These are phyloP conservation scores for Kurtzmaniella quercitrusa DNA, from an alignment of 1,139 yeast species.

Conservation along the genomic window DNA sequence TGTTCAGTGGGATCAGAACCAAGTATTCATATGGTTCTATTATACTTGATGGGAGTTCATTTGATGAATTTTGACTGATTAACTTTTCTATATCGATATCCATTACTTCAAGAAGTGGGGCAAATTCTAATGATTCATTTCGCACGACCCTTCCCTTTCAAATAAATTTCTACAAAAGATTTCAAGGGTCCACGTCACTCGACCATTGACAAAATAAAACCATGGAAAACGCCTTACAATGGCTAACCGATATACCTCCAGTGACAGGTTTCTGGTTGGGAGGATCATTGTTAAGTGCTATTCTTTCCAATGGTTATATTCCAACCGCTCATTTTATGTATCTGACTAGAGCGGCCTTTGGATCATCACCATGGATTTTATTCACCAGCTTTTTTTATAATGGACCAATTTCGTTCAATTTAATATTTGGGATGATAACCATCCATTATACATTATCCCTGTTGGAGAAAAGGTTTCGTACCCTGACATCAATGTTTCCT, in stretches of 20 bases:
- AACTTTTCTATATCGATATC: slow-evolving; percentile 6
- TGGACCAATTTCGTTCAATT: slow-evolving; percentile 22
- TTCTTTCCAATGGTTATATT: slow-evolving; percentile 15
- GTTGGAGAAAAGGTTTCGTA: slow-evolving; percentile 18
- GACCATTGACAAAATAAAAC: neutral
- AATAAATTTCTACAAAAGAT: too few species aligned
- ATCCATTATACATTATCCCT: slow-evolving; percentile 12
- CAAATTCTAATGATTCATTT: neutral
- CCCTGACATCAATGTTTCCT: slow-evolving; percentile 18
- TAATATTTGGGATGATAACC: slow-evolving; percentile 16
- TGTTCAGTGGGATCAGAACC: slow-evolving; percentile 29
- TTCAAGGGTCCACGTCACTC: neutral
- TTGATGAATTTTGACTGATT: neutral
- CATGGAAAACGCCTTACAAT: slow-evolving; percentile 5
- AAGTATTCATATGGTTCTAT: slow-evolving; percentile 27
- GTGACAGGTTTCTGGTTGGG: slow-evolving; percentile 29
- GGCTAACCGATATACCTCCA: slow-evolving; percentile 22
- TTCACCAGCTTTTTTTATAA: slow-evolving; percentile 31
- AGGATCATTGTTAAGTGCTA: slow-evolving; percentile 16
- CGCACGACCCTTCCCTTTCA: neutral
- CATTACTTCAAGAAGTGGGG: slow-evolving; percentile 2
- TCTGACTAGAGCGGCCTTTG: slow-evolving; percentile 21
- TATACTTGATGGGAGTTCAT: slow-evolving; percentile 10
- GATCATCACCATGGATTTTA: slow-evolving; percentile 34
- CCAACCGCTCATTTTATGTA: slow-evolving; percentile 14